Base-by-base conservation (phyloP, 2,329 filamentous ascomycete species). In the Pseudodiploospora longispora region DNA sequence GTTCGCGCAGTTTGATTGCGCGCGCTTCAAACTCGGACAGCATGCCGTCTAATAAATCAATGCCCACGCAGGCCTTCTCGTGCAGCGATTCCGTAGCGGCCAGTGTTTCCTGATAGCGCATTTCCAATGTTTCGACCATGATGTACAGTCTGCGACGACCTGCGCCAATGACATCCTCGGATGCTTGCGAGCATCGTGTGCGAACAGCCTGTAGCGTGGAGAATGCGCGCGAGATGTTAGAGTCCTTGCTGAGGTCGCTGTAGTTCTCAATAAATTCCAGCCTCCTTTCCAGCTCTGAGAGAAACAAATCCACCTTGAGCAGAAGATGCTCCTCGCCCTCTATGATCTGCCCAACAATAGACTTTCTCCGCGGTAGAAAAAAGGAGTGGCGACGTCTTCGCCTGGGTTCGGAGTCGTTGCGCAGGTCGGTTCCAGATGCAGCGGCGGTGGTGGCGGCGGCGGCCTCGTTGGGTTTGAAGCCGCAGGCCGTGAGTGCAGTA, bases 51-150 rank as follows among this genome's bases (percentile, higher is more conserved):
- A 97, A 83, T 50, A 97, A 69, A 48, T 87, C 83, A 51, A 98
- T 83, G 5, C 89, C 87, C 32, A 91, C 83, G 48, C 87, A 80
- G 3, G 91, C 89, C 68, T 97, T 97, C 55, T 95, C 89, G 57
- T 93, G 88, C 55, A 97, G 68, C 0, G 88, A 90, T 59, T 87
- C 90, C 51, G 90, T 88, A 3, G 85, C 86, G 10, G 78, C 83
- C 51, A 98, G 67, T 1, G 86, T 89, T 55, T 93, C 87, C 50
- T 94, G 83, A 65, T 96, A 98, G 51, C 87, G 78, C 29, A 76
- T 76, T 63, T 98, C 93, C 10, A 98, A 71, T 1, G 89, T 95
- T 56, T 97, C 91, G 31, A 98, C 88, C 69, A 97, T 83, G 47
- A 97, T 80, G 51, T 87, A 85, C 47, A 94, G 81, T 48, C 89